A percentile compares a stretch with the other conserved stretches of the same genome.
phyloP scores from a whole-genome alignment of 331 rosid genomes.

The Spiraea crenata region DNA sequence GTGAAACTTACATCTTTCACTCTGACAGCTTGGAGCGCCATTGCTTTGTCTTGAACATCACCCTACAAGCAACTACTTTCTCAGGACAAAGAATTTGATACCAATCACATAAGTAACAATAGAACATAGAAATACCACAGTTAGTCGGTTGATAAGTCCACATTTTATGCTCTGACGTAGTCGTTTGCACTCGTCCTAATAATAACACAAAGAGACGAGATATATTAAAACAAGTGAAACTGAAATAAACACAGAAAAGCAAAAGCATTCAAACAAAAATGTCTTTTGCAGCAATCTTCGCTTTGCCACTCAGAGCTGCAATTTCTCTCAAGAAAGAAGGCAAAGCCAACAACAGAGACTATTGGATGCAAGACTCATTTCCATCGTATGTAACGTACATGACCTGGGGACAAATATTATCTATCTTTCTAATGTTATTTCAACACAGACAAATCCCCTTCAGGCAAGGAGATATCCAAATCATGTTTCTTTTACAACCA shows the following conservation, averaged over 20 bases:
- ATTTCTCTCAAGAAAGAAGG: neutral
- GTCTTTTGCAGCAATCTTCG: neutral
- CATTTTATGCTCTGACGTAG: slow-evolving; percentile 98
- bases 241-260: neutral
- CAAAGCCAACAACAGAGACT: neutral
- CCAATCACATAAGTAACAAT: slow-evolving; percentile 18
- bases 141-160: slow-evolving; percentile 79
- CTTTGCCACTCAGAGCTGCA: neutral
- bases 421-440: neutral
- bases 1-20: slow-evolving; percentile 85
- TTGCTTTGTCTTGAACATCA: slow-evolving; percentile 88
- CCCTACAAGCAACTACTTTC: slow-evolving; percentile 58
- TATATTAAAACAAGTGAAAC: slow-evolving; percentile 16
- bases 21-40: slow-evolving; percentile 75
- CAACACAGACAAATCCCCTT: neutral
- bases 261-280: neutral
- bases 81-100: slow-evolving; percentile 25
- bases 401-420: neutral
- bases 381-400: neutral
- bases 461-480: slow-evolving; percentile 9
- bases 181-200: slow-evolving; percentile 96
- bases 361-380: slow-evolving; percentile 1
- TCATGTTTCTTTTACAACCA: neutral
- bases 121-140: slow-evolving; percentile 66
- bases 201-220: slow-evolving; percentile 14